Base-by-base conservation (phyloP, 2,329 filamentous ascomycete genomes). In the Rhynchosporium secalis region DNA sequence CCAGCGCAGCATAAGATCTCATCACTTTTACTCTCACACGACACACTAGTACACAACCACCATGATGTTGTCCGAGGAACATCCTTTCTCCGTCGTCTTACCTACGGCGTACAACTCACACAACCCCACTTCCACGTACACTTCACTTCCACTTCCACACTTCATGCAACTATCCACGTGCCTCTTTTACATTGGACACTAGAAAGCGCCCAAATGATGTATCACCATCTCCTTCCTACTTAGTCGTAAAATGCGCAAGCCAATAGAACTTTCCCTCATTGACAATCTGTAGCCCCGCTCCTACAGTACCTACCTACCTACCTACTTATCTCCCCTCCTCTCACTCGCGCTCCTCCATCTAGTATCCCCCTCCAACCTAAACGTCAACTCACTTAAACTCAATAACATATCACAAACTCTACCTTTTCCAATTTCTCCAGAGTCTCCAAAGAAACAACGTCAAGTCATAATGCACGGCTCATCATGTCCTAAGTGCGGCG, bases 401-500 rank as follows among this genome's bases (percentile, higher is more conserved):
- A 20, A 20, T 20, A 20, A 20, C 20, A 20, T 20, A 20, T 20
- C 20, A 20, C 20, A 20, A 20, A 20, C 20, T 20, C 1, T 20
- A 20, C 20, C 20, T 20, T 20, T 20, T 20, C 20, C 20, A 10
- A 36, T 10, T 6, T 10, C 33, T 36, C 7, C 40, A 43, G 13
- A 43, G 10, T 12, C 15, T 13, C 40, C 12, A 4, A 46, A 28
- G 43, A 20, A 46, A 52, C 13, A 36, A 15, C 48, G 33, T 7
- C 2, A 31, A 62, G 54, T 28, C 55, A 72, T 67, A 26, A 72
- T 71, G 70, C 71, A 72, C 70, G 71, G 69, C 20, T 31, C 63
- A 9, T 61, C 57, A 45, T 73, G 70, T 61, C 71, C 72, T 46
- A 72, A 70, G 63, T 72, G 70, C 56, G 70, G 71, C 58, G 69